phyloP scores from a whole-genome alignment of 352 stramenopile genomes.

The Phytophthora cryptogea region DNA sequence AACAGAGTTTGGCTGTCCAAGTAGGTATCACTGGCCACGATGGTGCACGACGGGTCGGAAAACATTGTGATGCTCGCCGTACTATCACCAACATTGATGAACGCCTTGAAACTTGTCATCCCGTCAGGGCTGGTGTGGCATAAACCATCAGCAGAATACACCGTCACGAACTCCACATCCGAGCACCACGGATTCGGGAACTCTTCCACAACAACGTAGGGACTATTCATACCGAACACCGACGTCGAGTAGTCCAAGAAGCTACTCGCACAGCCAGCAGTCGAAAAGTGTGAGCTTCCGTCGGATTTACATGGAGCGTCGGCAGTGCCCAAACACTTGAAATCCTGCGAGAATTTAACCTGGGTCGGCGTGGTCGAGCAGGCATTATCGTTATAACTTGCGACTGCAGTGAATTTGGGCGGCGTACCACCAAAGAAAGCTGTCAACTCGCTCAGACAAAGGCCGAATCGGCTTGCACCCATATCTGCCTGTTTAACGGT shows the following conservation, averaged over 20 bases:
- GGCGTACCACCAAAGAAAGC: slow-evolving; percentile 1
- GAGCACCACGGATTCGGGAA: slow-evolving; percentile 7
- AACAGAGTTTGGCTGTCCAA: slow-evolving; percentile 8
- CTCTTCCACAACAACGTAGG: slow-evolving; percentile 12
- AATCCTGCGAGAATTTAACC: slow-evolving; percentile 11
- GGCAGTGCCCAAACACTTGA: background rate
- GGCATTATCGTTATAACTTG: slow-evolving; percentile 7
- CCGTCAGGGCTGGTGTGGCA: slow-evolving; percentile 6
- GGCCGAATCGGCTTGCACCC: background rate
- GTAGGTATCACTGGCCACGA: slow-evolving; percentile 3
- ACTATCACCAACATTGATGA: slow-evolving; percentile 2
- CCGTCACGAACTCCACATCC: slow-evolving; percentile 6
- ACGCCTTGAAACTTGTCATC: slow-evolving; percentile 4
- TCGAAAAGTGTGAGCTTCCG: background rate
- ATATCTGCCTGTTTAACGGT: background rate
- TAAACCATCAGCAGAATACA: slow-evolving; percentile 7
- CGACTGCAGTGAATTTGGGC: background rate
- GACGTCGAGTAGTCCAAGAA: background rate
- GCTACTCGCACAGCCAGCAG: background rate
- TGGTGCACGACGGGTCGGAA: slow-evolving; percentile 4
- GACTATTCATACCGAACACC: slow-evolving; percentile 3
- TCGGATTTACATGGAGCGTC: background rate
- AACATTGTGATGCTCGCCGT: slow-evolving; percentile 10
- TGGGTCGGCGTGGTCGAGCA: slow-evolving; percentile 6
- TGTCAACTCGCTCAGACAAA: background rate